These are phyloP conservation scores for Parsonsia alboflavescens DNA, from an alignment of 257 asterid genomes.

Conservation along the genomic window DNA sequence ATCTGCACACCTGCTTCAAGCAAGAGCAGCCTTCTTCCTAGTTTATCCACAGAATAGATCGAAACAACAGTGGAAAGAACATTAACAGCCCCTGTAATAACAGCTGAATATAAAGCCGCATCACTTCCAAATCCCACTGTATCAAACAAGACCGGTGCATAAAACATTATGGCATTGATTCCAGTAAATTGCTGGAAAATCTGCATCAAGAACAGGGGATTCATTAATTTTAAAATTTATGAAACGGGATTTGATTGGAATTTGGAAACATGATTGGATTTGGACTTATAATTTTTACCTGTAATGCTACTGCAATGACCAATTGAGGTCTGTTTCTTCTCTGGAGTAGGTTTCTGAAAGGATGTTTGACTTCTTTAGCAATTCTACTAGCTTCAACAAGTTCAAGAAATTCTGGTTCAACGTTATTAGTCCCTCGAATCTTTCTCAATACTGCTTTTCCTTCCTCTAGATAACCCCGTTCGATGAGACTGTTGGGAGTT, in stretches of 20 bases:
- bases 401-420: conserved; percentile 75
- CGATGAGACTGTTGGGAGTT: conserved; percentile 86
- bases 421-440: conserved; percentile 72
- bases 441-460: conserved; percentile 63
- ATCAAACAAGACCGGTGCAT: conserved; percentile 69
- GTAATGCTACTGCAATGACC: conserved; percentile 61
- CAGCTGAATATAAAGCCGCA: conserved; percentile 73
- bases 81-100: conserved; percentile 80
- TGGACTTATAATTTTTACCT: conserved; percentile 29
- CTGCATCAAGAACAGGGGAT: conserved; percentile 22
- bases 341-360: conserved; percentile 76
- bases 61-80: conserved; percentile 76
- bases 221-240: not conserved
- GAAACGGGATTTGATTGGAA: not conserved
- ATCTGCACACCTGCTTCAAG: conserved; percentile 85
- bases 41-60: conserved; percentile 71
- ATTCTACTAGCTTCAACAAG: conserved; percentile 79
- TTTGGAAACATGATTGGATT: not conserved
- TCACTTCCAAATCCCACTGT: conserved; percentile 73
- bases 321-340: conserved; percentile 74
- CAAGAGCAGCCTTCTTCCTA: conserved; percentile 57
- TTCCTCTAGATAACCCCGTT: conserved; percentile 65
- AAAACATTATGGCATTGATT: conserved; percentile 90
- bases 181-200: conserved; percentile 84
- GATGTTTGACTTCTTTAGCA: conserved; percentile 78